Evolutionary conservation across 2,329 filamentous ascomycete species (phyloP).

Genomic region (Aspergillus amoenus): DNA sequence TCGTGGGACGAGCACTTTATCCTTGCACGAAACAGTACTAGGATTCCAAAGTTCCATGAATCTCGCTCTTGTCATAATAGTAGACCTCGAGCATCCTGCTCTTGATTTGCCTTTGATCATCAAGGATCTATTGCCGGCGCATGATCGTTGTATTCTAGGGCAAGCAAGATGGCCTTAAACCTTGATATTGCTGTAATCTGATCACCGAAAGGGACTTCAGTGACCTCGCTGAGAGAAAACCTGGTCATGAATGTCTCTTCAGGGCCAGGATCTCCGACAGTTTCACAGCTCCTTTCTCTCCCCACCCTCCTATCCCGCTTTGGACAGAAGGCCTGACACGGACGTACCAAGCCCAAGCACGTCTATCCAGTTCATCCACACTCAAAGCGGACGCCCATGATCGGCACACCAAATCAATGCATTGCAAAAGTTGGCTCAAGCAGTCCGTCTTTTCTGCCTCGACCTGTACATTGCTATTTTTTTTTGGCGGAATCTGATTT

Average conservation of each 20-base stretch:
- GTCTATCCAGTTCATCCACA: slow-evolving; percentile 67
- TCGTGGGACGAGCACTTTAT: background rate
- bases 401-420: slow-evolving; percentile 68
- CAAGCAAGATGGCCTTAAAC: background rate
- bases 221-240: background rate
- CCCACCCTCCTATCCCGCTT: slow-evolving; percentile 74
- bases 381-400: slow-evolving; percentile 70
- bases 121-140: background rate
- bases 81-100: background rate
- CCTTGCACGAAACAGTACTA: background rate
- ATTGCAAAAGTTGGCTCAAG: slow-evolving; percentile 66
- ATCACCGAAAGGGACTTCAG: background rate
- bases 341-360: slow-evolving; percentile 81
- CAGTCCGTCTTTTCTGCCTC: slow-evolving; percentile 67
- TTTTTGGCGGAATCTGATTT: slow-evolving; percentile 36
- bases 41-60: background rate
- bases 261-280: slow-evolving; percentile 62
- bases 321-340: slow-evolving; percentile 74
- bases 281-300: slow-evolving; percentile 71
- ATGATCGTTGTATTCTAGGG: no score
- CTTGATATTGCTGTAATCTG: background rate
- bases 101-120: background rate
- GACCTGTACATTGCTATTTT: slow-evolving; percentile 50
- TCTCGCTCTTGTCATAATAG: background rate
- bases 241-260: slow-evolving; percentile 17